Base-by-base conservation (phyloP, 371 early-diverging fungal species). In the Mucor velutinosus region DNA sequence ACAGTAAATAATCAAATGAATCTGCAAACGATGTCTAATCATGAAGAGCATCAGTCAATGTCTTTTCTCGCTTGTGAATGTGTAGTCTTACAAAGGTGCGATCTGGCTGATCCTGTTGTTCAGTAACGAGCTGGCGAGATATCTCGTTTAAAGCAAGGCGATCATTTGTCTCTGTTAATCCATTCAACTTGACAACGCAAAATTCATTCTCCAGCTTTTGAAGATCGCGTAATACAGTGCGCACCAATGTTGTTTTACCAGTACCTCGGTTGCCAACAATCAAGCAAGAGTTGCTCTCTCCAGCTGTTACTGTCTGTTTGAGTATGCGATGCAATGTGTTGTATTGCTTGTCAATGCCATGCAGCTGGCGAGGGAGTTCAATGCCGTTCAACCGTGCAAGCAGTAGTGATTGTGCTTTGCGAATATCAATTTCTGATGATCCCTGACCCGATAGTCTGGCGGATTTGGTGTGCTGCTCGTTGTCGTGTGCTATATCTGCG, bases 151-250 rank as follows among this genome's bases (percentile, higher is more conserved):
- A 71, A 0, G 97, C 95, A 21, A 90, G 67, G 25, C 88, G 80
- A 76, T 97, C 97, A 27, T 88, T 93, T 4, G 92, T 89, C 60
- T 95, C 94, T 3, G 93, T 84, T 23, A 91, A 74, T 0, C 97
- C 98, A 71, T 90, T 91, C 15, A 98, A 85, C 21, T 85, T 79
- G 5, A 97, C 86, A 4, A 86, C 73, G 58, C 86, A 78, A 72
- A 93, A 94, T 14, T 86, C 71, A 11, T 72, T 71, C 6, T 51
- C 66, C 53, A 68, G 32, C 67, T 78, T 64, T 62, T 67, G 14
- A 0, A 86, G 70, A 64, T 77, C 78, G 37, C 71, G 64, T 6
- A 91, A 62, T 0, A 79, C 83, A 57, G 74, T 68, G 25, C 79
- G 71, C 0, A 89, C 71, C 2, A 85, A 57, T 19, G 72, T 63